Conservation (phyloP, 2,329 filamentous ascomycete species). For the Aciculosporium take region DNA sequence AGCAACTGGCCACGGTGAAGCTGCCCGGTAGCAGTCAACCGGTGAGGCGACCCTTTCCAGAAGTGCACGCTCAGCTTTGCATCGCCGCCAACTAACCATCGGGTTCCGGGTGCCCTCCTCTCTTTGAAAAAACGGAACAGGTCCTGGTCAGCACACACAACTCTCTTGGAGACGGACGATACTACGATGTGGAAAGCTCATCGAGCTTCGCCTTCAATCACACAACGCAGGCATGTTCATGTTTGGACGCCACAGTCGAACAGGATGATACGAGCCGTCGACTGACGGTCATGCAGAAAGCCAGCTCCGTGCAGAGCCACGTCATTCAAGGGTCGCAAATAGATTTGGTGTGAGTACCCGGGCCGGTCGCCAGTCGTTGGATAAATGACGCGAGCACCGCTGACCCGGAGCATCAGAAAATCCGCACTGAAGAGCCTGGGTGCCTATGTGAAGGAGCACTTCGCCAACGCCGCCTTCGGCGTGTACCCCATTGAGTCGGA, state of each 20-base stretch:
- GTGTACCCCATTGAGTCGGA: slow-evolving; percentile 71
- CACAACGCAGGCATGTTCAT: slow-evolving; percentile 49
- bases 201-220: slow-evolving; percentile 87
- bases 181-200: slow-evolving; percentile 80
- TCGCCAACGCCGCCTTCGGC: slow-evolving; percentile 64
- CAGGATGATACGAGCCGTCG: not conserved
- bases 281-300: slow-evolving; percentile 42
- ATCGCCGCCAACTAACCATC: not conserved
- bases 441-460: slow-evolving; percentile 75
- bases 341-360: slow-evolving; percentile 59
- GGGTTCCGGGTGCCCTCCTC: too few species aligned
- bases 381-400: not conserved
- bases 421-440: slow-evolving; percentile 67
- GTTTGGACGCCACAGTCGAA: not conserved
- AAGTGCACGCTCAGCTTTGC: too few species aligned
- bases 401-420: slow-evolving; percentile 39
- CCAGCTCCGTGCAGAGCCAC: slow-evolving; percentile 68
- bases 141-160: slow-evolving; percentile 83
- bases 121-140: slow-evolving; percentile 20
- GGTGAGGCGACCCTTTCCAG: slow-evolving; percentile 14
- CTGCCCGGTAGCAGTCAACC: slow-evolving; percentile 68
- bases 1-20: slow-evolving; percentile 80
- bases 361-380: not conserved
- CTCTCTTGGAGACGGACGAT: slow-evolving; percentile 62
- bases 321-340: slow-evolving; percentile 60